A percentile compares a stretch with the other conserved stretches of the same genome.
phyloP scores from a whole-genome alignment of 2,329 filamentous ascomycete species.

The Venturia pyrina region DNA sequence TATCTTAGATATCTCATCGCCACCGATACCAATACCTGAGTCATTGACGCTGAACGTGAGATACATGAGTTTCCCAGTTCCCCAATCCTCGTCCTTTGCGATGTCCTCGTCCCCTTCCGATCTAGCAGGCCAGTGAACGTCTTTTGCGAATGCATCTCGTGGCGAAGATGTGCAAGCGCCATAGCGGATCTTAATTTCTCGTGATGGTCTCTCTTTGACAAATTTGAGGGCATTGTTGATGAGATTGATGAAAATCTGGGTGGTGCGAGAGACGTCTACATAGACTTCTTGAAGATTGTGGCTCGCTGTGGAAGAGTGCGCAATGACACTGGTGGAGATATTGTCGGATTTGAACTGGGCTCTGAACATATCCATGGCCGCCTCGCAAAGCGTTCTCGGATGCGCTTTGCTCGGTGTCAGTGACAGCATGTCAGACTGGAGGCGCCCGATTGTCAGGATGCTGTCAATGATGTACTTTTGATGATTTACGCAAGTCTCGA shows the following conservation, averaged over 20 bases:
- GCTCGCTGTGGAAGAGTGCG: background rate
- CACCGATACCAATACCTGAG: constrained; percentile 53
- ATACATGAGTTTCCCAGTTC: constrained; percentile 25
- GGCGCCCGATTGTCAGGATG: background rate
- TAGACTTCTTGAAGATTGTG: background rate
- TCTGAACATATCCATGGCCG: constrained; percentile 8
- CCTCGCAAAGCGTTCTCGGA: background rate
- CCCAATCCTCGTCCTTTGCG: constrained; percentile 23
- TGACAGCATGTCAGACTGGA: background rate
- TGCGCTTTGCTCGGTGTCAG: background rate
- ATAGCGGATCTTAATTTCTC: constrained; percentile 4
- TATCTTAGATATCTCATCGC: constrained; percentile 44
- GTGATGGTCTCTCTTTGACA: background rate
- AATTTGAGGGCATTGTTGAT: constrained; percentile 12
- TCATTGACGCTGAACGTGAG: constrained; percentile 55
- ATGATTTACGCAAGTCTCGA: constrained; percentile 4
- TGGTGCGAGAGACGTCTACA: background rate
- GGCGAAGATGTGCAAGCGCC: constrained; percentile 5
- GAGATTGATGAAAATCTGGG: constrained; percentile 12
- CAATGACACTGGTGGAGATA: background rate
- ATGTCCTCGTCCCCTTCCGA: background rate
- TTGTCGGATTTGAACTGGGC: background rate
- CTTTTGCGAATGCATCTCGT: background rate
- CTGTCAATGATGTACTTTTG: constrained; percentile 2
- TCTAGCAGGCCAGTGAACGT: background rate